Evolutionary conservation across 306 rosid genomes (phyloP), one percentile per base, ranked within the genome.

Genomic region (Phaseolus lunatus): DNA sequence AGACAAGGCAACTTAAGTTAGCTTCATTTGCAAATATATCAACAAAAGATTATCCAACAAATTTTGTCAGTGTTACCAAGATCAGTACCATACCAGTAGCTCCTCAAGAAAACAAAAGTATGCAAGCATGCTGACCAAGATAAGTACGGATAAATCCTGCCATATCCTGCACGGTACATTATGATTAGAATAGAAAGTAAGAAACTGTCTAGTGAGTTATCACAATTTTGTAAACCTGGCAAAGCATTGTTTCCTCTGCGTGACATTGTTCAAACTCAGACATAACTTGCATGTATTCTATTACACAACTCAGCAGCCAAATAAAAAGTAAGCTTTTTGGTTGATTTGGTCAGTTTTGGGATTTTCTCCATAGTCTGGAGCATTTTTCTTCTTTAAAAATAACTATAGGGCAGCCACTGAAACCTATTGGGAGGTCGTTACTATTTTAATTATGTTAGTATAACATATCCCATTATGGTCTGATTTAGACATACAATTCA

Each of bases 51-150:
- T 23, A 68, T 45, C 13, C 13, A 26, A 45, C 6, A 15, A 14
- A 4, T 68, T 45, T 44, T 20, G 39, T 19, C 22, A 31, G n/a
- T 61, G 71, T 76, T 31, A 48, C 64, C 52, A 54, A 67, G 81
- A 69, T 78, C 53, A 47, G 44, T 69, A 62, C 18, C 77, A 58
- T 87, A 91, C 96, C 93, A 91, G 79, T 71, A 91, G 91, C 65
- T 91, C 93, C 87, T 91, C 96, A 68, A 89, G 53, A 83, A 91
- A 91, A 85, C 96, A 89, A 86, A 91, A 91, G 80, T 91, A 91
- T 29, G 93, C 91, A 53, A 91, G 91, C 91, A 89, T 89, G 93
- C 96, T 87, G 87, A 91, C 86, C 80, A 91, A 80, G 80, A 87
- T 83, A 63, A 91, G 93, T 47, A 89, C 87, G 18, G 90, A 88